phyloP scores from a whole-genome alignment of 2,329 filamentous ascomycete species.

The Coleophoma eucalyptorum region DNA sequence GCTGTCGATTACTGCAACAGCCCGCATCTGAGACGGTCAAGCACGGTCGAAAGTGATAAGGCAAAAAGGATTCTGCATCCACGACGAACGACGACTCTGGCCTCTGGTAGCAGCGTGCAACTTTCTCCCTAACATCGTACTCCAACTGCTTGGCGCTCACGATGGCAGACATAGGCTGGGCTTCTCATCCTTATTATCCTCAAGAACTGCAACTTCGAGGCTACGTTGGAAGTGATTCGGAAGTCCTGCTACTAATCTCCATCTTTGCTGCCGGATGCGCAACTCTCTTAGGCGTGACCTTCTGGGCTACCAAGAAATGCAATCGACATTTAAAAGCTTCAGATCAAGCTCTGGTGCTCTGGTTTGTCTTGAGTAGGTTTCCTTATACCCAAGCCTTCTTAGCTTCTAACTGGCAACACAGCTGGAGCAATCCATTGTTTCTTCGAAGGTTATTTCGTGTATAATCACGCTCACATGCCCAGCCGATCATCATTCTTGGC shows the following conservation, averaged over 20 bases:
- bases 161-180: neutral
- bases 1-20: too few relatives aligned
- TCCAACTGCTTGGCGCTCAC: neutral
- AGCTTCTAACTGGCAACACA: neutral
- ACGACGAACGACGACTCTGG: too few relatives aligned
- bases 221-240: constrained; percentile 17
- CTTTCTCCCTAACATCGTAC: too few relatives aligned
- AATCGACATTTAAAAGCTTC: constrained; percentile 15
- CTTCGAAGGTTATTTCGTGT: constrained; percentile 38
- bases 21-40: too few relatives aligned
- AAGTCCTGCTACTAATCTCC: constrained; percentile 13
- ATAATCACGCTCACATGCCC: constrained; percentile 33
- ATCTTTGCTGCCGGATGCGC: constrained; percentile 16
- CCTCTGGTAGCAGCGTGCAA: too few relatives aligned
- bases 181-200: constrained; percentile 22
- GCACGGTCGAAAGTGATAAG: too few relatives aligned
- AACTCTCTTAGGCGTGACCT: constrained; percentile 12
- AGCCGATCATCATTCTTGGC: constrained; percentile 34
- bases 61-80: too few relatives aligned
- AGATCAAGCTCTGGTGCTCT: constrained; percentile 21
- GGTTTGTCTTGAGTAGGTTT: constrained; percentile 25
- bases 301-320: constrained; percentile 8
- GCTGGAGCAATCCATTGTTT: constrained; percentile 9
- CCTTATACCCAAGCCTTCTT: neutral
- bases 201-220: constrained; percentile 16